Base-by-base conservation (phyloP, 345 rosid genomes). In the Gossypium stocksii region DNA sequence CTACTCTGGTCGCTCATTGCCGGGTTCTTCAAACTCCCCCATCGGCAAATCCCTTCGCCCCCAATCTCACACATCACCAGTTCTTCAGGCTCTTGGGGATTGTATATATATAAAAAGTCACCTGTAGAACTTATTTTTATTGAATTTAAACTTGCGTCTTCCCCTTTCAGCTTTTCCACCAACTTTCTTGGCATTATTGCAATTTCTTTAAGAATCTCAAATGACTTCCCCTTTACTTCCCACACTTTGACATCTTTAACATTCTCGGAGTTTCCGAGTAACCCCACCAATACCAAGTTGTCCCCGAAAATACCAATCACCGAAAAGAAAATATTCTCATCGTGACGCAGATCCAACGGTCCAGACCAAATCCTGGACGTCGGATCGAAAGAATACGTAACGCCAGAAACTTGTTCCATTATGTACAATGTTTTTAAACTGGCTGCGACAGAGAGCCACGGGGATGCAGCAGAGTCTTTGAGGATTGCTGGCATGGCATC, bases 371-470 rank as follows among this genome's bases (percentile, higher is more conserved):
- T 60, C 60, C 77, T 83, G n/a, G 89, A 71, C 11, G 57, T 72
- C 0, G 90, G 87, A 66, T 89, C 86, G 77, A 91, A 90, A 15
- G 80, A 67, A 87, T 74, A 79, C 20, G 82, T 51, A 0, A 75
- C 22, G 1, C 93, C 97, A 0, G 97, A 77, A 34, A 20, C 65
- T 78, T 88, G 87, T 70, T 90, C 97, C 66, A 78, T 75, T 25
- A 88, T 88, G 83, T 71, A 85, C 80, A 94, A 57, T 74, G 61
- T 78, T 20, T 70, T 72, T 16, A 71, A 48, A 25, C 49, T 72
- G 22, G 59, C 85, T 3, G 97, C 88, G 4, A 79, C 80, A 2
- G 97, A 91, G 4, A 94, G 80, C 90, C 93, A 87, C 52, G 81
- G 79, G 66, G 98, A 44, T 8, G 94, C 80, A 1, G 91, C 85